Conservation (phyloP, 108 stramenopile species). For the Skeletonema marinoi region DNA sequence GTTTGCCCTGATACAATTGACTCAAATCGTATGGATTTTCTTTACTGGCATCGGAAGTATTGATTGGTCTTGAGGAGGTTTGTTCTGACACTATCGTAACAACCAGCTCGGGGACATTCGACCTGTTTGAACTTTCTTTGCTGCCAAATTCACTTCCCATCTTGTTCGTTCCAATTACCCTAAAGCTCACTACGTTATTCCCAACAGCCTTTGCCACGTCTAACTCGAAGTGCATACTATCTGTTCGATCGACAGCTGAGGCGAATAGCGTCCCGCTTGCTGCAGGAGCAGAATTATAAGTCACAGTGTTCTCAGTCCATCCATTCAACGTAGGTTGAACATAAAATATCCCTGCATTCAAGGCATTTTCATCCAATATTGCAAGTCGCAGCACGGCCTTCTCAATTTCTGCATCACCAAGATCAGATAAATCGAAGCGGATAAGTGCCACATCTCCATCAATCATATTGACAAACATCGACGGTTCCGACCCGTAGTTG, state of each 20-base stretch:
- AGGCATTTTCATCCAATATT: background rate
- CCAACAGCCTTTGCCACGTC: slow-evolving; percentile 16
- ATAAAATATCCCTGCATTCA: slow-evolving; percentile 9
- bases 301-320: slow-evolving; percentile 22
- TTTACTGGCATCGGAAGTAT: background rate
- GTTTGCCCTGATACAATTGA: background rate
- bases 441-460: slow-evolving; percentile 21
- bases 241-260: background rate
- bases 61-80: background rate
- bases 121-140: background rate
- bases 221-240: background rate
- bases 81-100: background rate
- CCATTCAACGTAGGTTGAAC: slow-evolving; percentile 11
- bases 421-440: slow-evolving; percentile 17
- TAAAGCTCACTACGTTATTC: slow-evolving; percentile 11
- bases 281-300: slow-evolving; percentile 9
- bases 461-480: slow-evolving; percentile 11
- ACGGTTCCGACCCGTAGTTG: slow-evolving; percentile 15
- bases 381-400: slow-evolving; percentile 22
- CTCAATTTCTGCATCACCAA: slow-evolving; percentile 3
- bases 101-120: slow-evolving; percentile 1
- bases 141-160: slow-evolving; percentile 13
- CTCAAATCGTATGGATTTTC: background rate
- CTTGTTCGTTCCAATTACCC: slow-evolving; percentile 11
- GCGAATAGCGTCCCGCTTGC: slow-evolving; percentile 5